A percentile compares a stretch with the other conserved stretches of the same genome.
phyloP scores from a whole-genome alignment of 805 yeast genomes.

The Priceomyces fermenticarens region DNA sequence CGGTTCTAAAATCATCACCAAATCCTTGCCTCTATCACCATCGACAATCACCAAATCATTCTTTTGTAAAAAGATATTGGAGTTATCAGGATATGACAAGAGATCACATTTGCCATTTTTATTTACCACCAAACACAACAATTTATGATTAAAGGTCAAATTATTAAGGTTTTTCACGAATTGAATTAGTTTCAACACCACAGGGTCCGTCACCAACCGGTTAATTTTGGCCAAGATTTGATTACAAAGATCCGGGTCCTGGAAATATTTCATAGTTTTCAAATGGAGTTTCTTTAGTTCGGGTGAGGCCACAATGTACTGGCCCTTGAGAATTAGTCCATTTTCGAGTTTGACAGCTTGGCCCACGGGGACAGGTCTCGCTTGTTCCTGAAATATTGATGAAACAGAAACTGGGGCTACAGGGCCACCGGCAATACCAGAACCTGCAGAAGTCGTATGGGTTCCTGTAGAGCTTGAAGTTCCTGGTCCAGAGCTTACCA shows the following conservation, averaged over 20 bases:
- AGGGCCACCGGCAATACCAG: slow-evolving; percentile 1
- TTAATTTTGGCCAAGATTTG: slow-evolving; percentile 26
- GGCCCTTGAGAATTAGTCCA: slow-evolving; percentile 56
- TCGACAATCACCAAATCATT: slow-evolving; percentile 74
- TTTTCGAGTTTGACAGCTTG: slow-evolving; percentile 49
- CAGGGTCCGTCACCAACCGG: slow-evolving; percentile 22
- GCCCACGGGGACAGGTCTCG: slow-evolving; percentile 1
- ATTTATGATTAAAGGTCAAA: slow-evolving; percentile 38
- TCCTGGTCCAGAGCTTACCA: too few relatives aligned
- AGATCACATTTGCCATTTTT: slow-evolving; percentile 70
- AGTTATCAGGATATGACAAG: slow-evolving; percentile 60
- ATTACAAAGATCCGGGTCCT: slow-evolving; percentile 24
- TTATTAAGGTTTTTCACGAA: slow-evolving; percentile 41
- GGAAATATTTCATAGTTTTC: slow-evolving; percentile 54
- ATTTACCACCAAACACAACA: slow-evolving; percentile 49
- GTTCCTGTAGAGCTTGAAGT: too few relatives aligned
- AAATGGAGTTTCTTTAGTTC: slow-evolving; percentile 49
- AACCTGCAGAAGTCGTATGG: not conserved
- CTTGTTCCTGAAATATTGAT: not conserved
- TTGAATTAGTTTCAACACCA: slow-evolving; percentile 28
- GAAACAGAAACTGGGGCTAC: not conserved
- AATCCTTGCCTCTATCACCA: slow-evolving; percentile 81
- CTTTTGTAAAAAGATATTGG: slow-evolving; percentile 55
- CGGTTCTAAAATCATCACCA: slow-evolving; percentile 71
- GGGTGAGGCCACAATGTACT: slow-evolving; percentile 56